Evolutionary conservation across 2,329 filamentous ascomycete genomes (phyloP).

Genomic region (Mycocentrospora acerina): DNA sequence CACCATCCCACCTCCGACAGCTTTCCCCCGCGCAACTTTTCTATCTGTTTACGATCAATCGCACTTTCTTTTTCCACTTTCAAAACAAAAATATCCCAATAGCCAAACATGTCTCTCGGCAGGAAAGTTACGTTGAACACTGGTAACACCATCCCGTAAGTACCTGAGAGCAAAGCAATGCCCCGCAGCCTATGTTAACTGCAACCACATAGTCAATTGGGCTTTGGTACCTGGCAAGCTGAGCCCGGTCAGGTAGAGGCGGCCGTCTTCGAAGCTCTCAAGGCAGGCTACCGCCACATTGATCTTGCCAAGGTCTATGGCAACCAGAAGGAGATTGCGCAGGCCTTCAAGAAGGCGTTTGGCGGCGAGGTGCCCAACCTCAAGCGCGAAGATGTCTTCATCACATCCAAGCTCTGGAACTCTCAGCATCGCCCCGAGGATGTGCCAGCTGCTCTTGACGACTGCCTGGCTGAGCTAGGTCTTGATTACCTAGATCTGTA

Average conservation of each 20-base stretch:
- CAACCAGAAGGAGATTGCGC: conserved; percentile 33
- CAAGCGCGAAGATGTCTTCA: conserved; percentile 43
- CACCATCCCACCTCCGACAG: conserved; percentile 16
- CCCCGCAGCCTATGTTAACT: conserved; percentile 60
- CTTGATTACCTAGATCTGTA: conserved; percentile 89
- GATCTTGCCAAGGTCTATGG: conserved; percentile 35
- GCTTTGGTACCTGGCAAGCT: conserved; percentile 37
- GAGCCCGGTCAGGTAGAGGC: conserved; percentile 41
- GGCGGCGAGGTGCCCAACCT: conserved; percentile 50
- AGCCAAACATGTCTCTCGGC: conserved; percentile 29
- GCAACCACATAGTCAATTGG: conserved; percentile 61
- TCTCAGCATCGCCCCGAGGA: conserved; percentile 71
- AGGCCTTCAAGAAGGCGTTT: conserved; percentile 31
- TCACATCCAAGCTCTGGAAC: conserved; percentile 85
- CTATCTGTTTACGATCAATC: conserved; percentile 1
- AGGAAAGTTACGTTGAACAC: conserved; percentile 59
- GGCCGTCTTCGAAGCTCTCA: conserved; percentile 42
- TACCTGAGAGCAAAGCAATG: conserved; percentile 61
- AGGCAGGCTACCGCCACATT: conserved; percentile 34
- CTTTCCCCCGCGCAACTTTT: conserved; percentile 11
- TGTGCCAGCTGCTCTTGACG: conserved; percentile 72
- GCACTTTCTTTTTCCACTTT: conserved; percentile 6
- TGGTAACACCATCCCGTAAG: conserved; percentile 73
- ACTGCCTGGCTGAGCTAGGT: conserved; percentile 72
- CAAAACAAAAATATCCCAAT: too few species aligned